These are phyloP conservation scores for Russula vinacea DNA, from an alignment of 768 basidiomycete species.

Conservation along the genomic window DNA sequence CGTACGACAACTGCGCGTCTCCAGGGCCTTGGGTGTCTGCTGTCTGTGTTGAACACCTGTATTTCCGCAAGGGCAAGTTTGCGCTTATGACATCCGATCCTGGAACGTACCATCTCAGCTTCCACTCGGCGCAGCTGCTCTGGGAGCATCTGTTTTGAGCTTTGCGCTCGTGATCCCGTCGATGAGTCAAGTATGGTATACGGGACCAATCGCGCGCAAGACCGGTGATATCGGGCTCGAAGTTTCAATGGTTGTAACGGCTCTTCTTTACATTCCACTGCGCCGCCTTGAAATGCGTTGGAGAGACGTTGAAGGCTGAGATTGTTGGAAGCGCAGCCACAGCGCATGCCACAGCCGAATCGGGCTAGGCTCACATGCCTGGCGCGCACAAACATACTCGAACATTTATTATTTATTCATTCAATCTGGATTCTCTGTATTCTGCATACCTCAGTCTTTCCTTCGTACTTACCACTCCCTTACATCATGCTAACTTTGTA, in stretches of 20 bases:
- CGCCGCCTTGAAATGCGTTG: constrained; percentile 38
- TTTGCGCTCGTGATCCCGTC: constrained; percentile 59
- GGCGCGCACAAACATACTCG: too few relatives aligned
- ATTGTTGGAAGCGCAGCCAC: too few relatives aligned
- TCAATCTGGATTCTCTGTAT: too few relatives aligned
- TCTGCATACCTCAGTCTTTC: too few relatives aligned
- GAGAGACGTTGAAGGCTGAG: too few relatives aligned
- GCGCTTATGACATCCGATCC: constrained; percentile 45
- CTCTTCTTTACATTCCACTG: constrained; percentile 52
- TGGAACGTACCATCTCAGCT: constrained; percentile 57
- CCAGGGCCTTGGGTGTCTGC: constrained; percentile 50
- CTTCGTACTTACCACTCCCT: too few relatives aligned
- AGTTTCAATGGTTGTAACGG: constrained; percentile 50
- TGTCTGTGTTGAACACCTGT: constrained; percentile 61
- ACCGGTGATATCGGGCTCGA: constrained; percentile 75
- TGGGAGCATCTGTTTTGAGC: constrained; percentile 48
- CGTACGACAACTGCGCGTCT: constrained; percentile 48
- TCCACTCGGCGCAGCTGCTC: constrained; percentile 61
- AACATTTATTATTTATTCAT: too few relatives aligned
- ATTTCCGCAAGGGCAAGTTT: constrained; percentile 55
- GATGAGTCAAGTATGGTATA: constrained; percentile 71
- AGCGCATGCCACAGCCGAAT: too few relatives aligned
- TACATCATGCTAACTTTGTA: too few relatives aligned
- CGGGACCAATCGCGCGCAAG: constrained; percentile 59
- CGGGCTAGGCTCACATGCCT: too few relatives aligned